Percentiles rank a stretch among this genome's conserved stretches.
phyloP scores from a whole-genome alignment of 176 grass and related monocot species.

The Bonia amplexicaulis region DNA sequence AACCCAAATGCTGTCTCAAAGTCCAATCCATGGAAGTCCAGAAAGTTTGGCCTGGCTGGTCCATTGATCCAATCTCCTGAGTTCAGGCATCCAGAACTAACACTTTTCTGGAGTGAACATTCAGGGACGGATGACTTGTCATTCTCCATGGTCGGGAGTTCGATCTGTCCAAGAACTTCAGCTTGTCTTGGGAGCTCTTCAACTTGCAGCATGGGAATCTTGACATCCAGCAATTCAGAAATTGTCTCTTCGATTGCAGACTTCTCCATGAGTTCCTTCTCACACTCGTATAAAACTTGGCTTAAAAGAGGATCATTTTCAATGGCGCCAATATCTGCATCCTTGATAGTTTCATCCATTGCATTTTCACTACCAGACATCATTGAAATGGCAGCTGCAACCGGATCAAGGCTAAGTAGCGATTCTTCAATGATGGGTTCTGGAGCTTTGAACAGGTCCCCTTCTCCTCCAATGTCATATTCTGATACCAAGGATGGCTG shows the following conservation, averaged over 20 bases:
- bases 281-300: conserved; percentile 68
- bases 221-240: conserved; percentile 77
- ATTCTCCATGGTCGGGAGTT: conserved; percentile 25
- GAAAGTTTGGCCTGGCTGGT: conserved; percentile 66
- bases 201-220: conserved; percentile 72
- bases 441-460: conserved; percentile 92
- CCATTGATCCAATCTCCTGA: conserved; percentile 62
- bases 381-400: conserved; percentile 66
- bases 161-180: conserved; percentile 25
- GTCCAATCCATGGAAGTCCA: conserved; percentile 81
- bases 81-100: conserved; percentile 81
- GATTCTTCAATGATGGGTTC: conserved; percentile 73
- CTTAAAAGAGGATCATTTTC: conserved; percentile 60
- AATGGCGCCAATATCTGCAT: conserved; percentile 42
- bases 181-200: conserved; percentile 40
- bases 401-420: conserved; percentile 49
- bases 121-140: conserved; percentile 32
- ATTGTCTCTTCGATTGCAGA: conserved; percentile 83
- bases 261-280: conserved; percentile 83
- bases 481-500: conserved; percentile 60
- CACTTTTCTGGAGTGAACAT: conserved; percentile 80
- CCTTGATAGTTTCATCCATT: conserved; percentile 50
- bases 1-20: conserved; percentile 76
- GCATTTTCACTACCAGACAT: conserved; percentile 49
- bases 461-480: conserved; percentile 84